Base-by-base conservation (phyloP, 805 yeast genomes). In the Monosporozyma unispora region DNA sequence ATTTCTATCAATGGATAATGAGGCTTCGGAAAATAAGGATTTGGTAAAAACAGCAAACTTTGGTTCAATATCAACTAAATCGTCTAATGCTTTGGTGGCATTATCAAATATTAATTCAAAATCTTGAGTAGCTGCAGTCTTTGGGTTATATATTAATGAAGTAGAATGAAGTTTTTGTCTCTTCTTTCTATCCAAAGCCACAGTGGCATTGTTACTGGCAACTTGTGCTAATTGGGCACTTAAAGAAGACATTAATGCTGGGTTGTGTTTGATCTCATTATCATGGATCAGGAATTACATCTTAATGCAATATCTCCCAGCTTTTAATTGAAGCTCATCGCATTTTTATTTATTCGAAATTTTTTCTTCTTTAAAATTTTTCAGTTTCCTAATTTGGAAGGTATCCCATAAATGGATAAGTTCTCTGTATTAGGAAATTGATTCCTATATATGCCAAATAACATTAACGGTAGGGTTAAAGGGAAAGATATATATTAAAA, bases 81-180 rank as follows among this genome's bases (percentile, higher is more conserved):
- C 90, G 28, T 78, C 80, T 43, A 90, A 73, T 0, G 95, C 96
- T 50, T 85, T 93, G 6, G 77, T 59, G 2, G 93, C 84, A 49
- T 78, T 78, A 47, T 81, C 77, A 61, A 76, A 85, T 50, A 93
- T 81, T 43, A 83, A 74, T 57, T 89, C 96, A 60, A 79, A 90
- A 65, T 93, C 99, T 70, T 93, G 98, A 33, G 90, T 78, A n/a
- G 95, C 87, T 16, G 99, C 99, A 52, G 80, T 81, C 58, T 83
- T 81, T 9, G 96, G 76, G 41, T 87, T 95, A 65, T 84, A 90
- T 25, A 93, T 77, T 55, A 93, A 78, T 45, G 99, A 93, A 38
- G 87, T 82, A 37, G 95, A 81, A 63, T 93, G 99, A 50, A 89
- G 71, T 66, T 84, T 86, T 54, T 89, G 87, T 66, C 97, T 76